Conservation (phyloP, 257 asterid species). For the Solanum okadae region DNA sequence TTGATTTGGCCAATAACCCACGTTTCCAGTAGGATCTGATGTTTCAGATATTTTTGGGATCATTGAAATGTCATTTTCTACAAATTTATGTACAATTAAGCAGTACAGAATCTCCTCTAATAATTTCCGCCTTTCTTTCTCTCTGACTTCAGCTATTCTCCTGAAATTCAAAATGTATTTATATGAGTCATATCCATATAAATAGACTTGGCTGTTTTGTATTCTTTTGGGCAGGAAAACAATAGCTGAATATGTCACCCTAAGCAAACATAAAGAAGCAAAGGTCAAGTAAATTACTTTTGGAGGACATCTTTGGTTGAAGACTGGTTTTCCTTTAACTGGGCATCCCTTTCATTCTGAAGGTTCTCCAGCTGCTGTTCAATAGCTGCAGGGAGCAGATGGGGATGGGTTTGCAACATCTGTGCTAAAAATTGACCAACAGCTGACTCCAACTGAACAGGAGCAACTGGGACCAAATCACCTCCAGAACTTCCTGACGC, state of each 20-base stretch:
- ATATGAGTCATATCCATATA: neutral
- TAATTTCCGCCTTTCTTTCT: constrained; percentile 63
- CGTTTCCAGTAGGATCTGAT: constrained; percentile 71
- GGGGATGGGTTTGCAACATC: constrained; percentile 66
- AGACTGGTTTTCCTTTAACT: constrained; percentile 30
- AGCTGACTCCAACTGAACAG: constrained; percentile 75
- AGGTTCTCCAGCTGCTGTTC: constrained; percentile 93
- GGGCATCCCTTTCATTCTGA: constrained; percentile 52
- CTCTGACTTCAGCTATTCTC: constrained; percentile 90
- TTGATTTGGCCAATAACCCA: constrained; percentile 87
- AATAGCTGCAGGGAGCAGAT: constrained; percentile 62
- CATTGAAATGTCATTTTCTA: constrained; percentile 55
- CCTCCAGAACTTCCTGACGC: constrained; percentile 52
- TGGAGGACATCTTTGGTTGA: constrained; percentile 61
- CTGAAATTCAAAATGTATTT: constrained; percentile 31
- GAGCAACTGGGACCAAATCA: constrained; percentile 55
- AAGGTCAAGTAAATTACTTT: constrained; percentile 27
- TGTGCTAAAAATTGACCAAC: constrained; percentile 76
- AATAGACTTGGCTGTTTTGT: neutral
- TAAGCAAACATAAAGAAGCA: neutral
- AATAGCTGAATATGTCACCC: neutral
- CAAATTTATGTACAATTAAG: constrained; percentile 67
- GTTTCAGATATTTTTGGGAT: constrained; percentile 59
- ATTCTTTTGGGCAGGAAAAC: neutral
- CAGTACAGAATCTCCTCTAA: constrained; percentile 78